phyloP scores from a whole-genome alignment of 2,329 filamentous ascomycete species.

The Fusarium tuaranense region DNA sequence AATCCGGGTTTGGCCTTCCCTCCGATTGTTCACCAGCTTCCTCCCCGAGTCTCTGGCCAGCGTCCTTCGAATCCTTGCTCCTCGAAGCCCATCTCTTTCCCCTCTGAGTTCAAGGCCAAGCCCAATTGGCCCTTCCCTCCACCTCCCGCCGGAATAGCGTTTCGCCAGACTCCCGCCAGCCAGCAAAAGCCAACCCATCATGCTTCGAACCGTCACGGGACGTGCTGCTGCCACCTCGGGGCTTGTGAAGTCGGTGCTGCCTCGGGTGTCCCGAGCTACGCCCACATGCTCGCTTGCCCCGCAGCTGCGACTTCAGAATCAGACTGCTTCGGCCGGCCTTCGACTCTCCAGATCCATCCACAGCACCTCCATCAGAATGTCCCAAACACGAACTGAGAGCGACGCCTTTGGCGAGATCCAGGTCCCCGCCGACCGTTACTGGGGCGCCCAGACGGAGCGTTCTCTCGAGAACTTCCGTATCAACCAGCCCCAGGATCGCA shows the following conservation, averaged over 20 bases:
- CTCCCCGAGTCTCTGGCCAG: neutral
- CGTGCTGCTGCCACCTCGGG: conserved; percentile 42
- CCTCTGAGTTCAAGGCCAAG: conserved; percentile 4
- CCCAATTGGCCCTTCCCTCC: conserved; percentile 28
- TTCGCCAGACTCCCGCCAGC: conserved; percentile 15
- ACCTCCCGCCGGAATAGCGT: conserved; percentile 25
- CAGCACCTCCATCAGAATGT: conserved; percentile 61
- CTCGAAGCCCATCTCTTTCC: conserved; percentile 4
- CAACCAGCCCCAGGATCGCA: conserved; percentile 98
- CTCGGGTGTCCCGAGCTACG: conserved; percentile 40
- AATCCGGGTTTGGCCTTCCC: conserved; percentile 24
- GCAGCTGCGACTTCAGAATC: conserved; percentile 39
- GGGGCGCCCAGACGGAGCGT: conserved; percentile 97
- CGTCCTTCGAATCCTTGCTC: neutral
- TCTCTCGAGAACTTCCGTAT: conserved; percentile 98
- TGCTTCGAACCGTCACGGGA: conserved; percentile 44
- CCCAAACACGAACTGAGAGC: conserved; percentile 82
- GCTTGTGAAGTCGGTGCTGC: conserved; percentile 39
- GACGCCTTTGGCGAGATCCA: conserved; percentile 98
- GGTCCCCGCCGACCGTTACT: conserved; percentile 94
- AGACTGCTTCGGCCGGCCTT: conserved; percentile 29
- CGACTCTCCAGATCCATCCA: conserved; percentile 51
- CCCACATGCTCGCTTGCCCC: conserved; percentile 43
- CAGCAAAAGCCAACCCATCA: conserved; percentile 25
- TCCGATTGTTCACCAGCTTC: conserved; percentile 14